Base-by-base conservation (phyloP, 176 grass and related monocot species). In the Raddia guianensis region DNA sequence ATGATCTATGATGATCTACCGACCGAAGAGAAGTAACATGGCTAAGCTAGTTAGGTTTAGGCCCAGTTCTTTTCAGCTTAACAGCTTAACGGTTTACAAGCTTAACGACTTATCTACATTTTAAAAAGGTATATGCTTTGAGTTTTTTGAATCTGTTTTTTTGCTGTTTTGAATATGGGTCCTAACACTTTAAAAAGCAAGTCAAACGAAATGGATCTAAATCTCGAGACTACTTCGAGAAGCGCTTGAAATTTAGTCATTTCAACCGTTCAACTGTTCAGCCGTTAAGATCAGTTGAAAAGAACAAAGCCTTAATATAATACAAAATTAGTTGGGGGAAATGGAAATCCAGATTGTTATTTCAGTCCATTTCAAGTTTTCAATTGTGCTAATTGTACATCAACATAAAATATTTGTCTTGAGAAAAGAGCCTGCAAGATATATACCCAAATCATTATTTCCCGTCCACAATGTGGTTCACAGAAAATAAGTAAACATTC, bases 11-110 rank as follows among this genome's bases (percentile, higher is more conserved):
- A 0, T 32, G 2, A 10, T 70, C 34, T 53, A 69, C 8, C 68
- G 61, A 59, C 14, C 70, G 18, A 70, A 63, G 43, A 56, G 9
- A 82, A 49, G 50, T 10, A 51, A 2, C 52, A 63, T 68, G 69
- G 42, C 8, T 51, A 13, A 80, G 42, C 8, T 35, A 13, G 50
- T 80, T 21, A 44, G 45, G 27, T 27, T 27, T 27, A 27, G 27
- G 27, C 27, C 27, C 1, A 27, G 27, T 27, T 27, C 27, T 27
- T 27, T 27, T 27, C 27, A 27, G 27, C 27, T 27, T 27, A 27
- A 27, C 27, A 27, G 27, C 27, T 27, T 27, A 27, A 27, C 27
- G 1, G 1, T 1, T 27, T 27, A 1, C 0, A 0, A 27, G 27
- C 27, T 27, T 27, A 27, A 27, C 27, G 27, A 27, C 1, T 27